These are phyloP conservation scores for Cardamine resedifolia DNA, from an alignment of 345 rosid genomes.

Conservation along the genomic window DNA sequence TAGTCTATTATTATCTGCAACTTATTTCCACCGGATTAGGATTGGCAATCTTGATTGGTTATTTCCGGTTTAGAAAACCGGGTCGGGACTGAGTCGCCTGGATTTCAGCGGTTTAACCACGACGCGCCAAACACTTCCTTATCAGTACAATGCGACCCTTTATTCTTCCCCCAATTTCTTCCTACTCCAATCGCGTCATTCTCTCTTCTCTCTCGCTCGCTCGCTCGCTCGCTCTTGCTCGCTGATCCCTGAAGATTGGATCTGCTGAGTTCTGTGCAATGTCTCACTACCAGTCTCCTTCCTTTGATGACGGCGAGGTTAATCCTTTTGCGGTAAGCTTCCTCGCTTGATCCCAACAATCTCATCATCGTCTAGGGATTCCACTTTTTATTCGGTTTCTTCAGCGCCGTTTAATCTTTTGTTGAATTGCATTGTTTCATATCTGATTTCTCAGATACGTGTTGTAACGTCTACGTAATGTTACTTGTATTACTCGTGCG, in stretches of 20 bases:
- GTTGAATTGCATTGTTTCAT: background rate
- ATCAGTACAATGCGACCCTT: background rate
- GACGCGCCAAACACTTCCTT: slow-evolving; percentile 9
- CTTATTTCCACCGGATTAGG: background rate
- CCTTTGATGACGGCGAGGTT: slow-evolving; percentile 68
- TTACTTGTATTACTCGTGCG: background rate
- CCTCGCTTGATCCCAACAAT: background rate
- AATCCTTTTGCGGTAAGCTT: slow-evolving; percentile 86
- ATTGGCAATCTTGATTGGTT: background rate
- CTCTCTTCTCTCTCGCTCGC: background rate
- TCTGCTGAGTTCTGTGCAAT: slow-evolving; percentile 43
- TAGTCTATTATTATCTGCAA: background rate
- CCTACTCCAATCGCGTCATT: background rate
- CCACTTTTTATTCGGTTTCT: background rate
- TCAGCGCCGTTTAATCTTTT: background rate
- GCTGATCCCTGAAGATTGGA: slow-evolving; percentile 12
- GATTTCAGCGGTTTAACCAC: background rate
- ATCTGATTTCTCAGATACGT: background rate
- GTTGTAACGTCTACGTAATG: background rate
- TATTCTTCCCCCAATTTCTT: background rate
- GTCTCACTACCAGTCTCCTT: slow-evolving; percentile 69
- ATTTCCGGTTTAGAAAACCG: slow-evolving; percentile 11
- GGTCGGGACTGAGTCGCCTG: background rate
- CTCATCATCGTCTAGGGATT: background rate
- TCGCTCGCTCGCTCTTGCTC: background rate